These are phyloP conservation scores for Fusarium dimerum DNA, from an alignment of 2,329 filamentous ascomycete species.

Conservation along the genomic window DNA sequence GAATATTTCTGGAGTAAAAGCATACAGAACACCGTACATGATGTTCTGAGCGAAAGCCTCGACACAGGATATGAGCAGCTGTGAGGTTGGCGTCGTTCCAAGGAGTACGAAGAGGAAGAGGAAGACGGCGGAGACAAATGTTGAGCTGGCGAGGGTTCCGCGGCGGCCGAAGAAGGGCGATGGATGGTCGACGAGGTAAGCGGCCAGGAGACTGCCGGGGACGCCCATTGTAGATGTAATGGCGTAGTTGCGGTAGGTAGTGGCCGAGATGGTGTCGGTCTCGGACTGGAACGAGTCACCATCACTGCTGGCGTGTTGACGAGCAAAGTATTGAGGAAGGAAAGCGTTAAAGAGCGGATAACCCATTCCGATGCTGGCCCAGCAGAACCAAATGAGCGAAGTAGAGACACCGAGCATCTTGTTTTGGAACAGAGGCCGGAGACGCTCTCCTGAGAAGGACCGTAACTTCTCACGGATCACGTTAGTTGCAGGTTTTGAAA, in stretches of 20 bases:
- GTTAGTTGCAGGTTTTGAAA: slow-evolving; percentile 27
- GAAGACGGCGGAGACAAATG: slow-evolving; percentile 67
- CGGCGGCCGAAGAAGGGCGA: slow-evolving; percentile 67
- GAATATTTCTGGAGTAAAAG: slow-evolving; percentile 77
- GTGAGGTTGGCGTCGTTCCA: slow-evolving; percentile 55
- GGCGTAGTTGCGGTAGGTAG: slow-evolving; percentile 77
- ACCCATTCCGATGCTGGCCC: slow-evolving; percentile 81
- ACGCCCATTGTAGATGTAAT: slow-evolving; percentile 78
- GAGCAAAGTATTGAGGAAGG: slow-evolving; percentile 79
- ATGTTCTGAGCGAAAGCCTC: slow-evolving; percentile 75
- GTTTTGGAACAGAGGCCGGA: slow-evolving; percentile 64
- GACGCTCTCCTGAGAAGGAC: slow-evolving; percentile 67
- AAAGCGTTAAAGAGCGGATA: slow-evolving; percentile 90
- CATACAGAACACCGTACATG: slow-evolving; percentile 76
- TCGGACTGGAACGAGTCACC: slow-evolving; percentile 32
- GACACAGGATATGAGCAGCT: slow-evolving; percentile 67
- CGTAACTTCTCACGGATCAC: slow-evolving; percentile 60
- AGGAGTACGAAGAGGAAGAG: slow-evolving; percentile 67
- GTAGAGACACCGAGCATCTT: slow-evolving; percentile 55
- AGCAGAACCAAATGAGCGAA: slow-evolving; percentile 71
- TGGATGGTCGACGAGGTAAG: slow-evolving; percentile 67
- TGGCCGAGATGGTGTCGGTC: slow-evolving; percentile 41
- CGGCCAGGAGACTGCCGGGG: slow-evolving; percentile 74
- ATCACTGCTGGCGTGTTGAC: slow-evolving; percentile 45
- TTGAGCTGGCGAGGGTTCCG: slow-evolving; percentile 69